Conservation (phyloP, 163 green algal species). For the Smithsoniella earleae region DNA sequence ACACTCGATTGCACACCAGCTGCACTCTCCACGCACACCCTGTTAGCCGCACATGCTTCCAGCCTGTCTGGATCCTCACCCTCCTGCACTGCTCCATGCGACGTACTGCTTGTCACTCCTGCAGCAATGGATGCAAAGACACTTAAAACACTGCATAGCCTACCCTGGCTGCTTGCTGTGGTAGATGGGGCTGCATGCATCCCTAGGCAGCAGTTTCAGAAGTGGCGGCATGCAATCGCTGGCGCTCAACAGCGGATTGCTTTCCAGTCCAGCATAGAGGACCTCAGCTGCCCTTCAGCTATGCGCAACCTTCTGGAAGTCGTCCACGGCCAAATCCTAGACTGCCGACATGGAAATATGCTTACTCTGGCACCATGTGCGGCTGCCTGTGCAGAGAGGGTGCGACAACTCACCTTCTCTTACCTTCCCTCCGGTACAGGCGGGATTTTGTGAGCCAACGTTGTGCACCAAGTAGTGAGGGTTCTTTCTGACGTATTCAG, state of each 20-base stretch:
- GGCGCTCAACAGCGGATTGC: constrained; percentile 22
- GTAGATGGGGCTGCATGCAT: not conserved
- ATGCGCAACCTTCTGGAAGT: constrained; percentile 25
- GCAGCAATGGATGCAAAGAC: not conserved
- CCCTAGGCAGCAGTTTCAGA: not conserved
- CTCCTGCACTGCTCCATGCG: not conserved
- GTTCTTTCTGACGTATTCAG: too few species aligned
- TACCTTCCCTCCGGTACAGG: too few species aligned
- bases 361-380: constrained; percentile 7
- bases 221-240: not conserved
- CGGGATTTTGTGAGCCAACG: too few species aligned
- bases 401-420: not conserved
- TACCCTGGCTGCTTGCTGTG: constrained; percentile 18
- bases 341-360: constrained; percentile 28
- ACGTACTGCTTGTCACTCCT: constrained; percentile 13
- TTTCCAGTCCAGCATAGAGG: not conserved
- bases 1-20: not conserved
- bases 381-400: not conserved
- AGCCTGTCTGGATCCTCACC: not conserved
- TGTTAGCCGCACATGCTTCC: not conserved
- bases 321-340: not conserved
- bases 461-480: too few species aligned
- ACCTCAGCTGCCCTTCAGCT: not conserved
- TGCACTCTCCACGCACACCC: not conserved
- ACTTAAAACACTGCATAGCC: not conserved